These are phyloP conservation scores for Exophiala aquamarina DNA, from an alignment of 2,329 filamentous ascomycete genomes.

Conservation along the genomic window DNA sequence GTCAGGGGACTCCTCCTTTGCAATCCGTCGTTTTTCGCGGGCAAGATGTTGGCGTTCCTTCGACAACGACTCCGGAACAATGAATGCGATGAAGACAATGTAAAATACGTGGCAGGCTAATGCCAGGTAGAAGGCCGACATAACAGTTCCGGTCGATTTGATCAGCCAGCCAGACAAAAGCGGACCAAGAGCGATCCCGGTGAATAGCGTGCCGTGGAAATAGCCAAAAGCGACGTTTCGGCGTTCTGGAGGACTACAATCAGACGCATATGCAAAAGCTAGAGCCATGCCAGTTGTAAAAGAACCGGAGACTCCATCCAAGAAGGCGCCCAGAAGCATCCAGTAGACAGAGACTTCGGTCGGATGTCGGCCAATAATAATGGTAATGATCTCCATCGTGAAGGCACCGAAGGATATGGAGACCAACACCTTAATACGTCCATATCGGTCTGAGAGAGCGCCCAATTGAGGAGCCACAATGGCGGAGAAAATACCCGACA, in stretches of 20 bases:
- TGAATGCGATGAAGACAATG: constrained; percentile 66
- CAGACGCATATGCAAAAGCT: constrained; percentile 81
- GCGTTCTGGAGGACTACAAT: constrained; percentile 78
- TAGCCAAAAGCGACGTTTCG: constrained; percentile 84
- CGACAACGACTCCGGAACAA: constrained; percentile 83
- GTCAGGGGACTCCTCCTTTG: constrained; percentile 35
- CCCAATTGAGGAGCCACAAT: constrained; percentile 81
- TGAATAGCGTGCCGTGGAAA: constrained; percentile 84
- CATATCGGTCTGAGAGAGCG: constrained; percentile 81
- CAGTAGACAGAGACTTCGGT: constrained; percentile 72
- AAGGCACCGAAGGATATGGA: constrained; percentile 74
- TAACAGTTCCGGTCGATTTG: constrained; percentile 68
- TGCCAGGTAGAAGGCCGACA: constrained; percentile 83
- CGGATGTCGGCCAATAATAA: constrained; percentile 74
- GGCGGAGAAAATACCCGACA: constrained; percentile 75
- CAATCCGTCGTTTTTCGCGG: constrained; percentile 62
- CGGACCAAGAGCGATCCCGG: constrained; percentile 84
- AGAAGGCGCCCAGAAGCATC: constrained; percentile 71
- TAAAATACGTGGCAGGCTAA: constrained; percentile 72
- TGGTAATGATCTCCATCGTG: constrained; percentile 71
- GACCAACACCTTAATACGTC: constrained; percentile 72
- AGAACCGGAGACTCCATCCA: constrained; percentile 84
- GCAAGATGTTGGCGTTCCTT: constrained; percentile 69
- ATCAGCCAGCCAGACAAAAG: constrained; percentile 78
- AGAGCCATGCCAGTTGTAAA: constrained; percentile 81